Conservation (phyloP, 129 eudicot species). For the Deinandra increscens region DNA sequence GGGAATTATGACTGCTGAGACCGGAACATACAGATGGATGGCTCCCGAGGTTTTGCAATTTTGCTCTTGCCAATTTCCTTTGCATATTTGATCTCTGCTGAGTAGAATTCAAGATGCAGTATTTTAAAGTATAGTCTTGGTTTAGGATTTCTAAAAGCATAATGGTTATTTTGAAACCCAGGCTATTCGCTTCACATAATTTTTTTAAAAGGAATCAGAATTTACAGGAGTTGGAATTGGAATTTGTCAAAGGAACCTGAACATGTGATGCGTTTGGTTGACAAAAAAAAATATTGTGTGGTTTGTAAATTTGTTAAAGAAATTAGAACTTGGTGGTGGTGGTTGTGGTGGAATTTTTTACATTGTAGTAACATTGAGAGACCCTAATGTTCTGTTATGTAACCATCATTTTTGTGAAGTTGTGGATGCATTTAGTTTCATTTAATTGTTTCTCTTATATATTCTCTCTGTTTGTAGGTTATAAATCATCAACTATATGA, state of each 20-base stretch:
- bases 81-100: too few relatives aligned
- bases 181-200: too few relatives aligned
- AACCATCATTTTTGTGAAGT: neutral
- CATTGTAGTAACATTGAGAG: neutral
- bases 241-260: neutral
- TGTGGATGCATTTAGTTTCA: neutral
- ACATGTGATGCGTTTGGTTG: neutral
- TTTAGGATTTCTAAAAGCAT: too few relatives aligned
- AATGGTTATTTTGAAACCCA: too few relatives aligned
- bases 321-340: neutral
- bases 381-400: neutral
- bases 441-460: neutral
- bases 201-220: neutral
- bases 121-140: too few relatives aligned
- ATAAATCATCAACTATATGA: conserved; percentile 90
- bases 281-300: neutral
- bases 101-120: too few relatives aligned
- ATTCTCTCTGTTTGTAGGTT: conserved; percentile 41
- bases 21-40: conserved; percentile 99
- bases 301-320: neutral
- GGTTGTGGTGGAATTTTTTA: neutral
- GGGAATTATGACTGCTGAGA: conserved; percentile 97
- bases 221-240: neutral
- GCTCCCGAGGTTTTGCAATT: conserved; percentile 76
- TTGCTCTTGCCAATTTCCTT: too few relatives aligned